Percentiles rank a stretch among this genome's conserved stretches.
phyloP scores from a whole-genome alignment of 2,329 filamentous ascomycete genomes.

The Aspergillus flavus region DNA sequence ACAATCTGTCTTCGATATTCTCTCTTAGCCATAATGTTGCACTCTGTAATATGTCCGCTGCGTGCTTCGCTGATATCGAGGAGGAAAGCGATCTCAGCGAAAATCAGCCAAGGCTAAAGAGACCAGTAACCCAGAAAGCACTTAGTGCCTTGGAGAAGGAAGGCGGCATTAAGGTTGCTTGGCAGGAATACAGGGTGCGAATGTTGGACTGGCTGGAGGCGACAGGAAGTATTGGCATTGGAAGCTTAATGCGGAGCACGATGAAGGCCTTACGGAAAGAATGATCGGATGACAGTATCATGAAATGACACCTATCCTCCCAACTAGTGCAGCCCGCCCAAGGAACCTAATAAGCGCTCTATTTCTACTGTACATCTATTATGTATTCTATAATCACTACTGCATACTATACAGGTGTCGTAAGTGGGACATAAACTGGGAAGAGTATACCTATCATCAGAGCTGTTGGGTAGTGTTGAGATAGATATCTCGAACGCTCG shows the following conservation, averaged over 20 bases:
- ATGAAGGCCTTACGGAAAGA: conserved; percentile 71
- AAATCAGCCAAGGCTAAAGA: conserved; percentile 30
- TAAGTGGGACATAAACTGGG: conserved; percentile 2
- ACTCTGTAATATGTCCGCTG: conserved; percentile 49
- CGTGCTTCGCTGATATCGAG: conserved; percentile 52
- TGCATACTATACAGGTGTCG: neutral
- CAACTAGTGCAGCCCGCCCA: neutral
- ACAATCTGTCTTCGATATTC: conserved; percentile 46
- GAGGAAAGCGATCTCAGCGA: conserved; percentile 41
- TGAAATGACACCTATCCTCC: neutral
- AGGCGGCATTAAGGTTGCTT: conserved; percentile 68
- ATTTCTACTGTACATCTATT: neutral
- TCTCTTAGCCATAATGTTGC: conserved; percentile 52
- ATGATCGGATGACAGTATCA: conserved; percentile 14
- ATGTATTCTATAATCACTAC: neutral
- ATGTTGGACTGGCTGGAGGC: conserved; percentile 69
- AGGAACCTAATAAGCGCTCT: neutral
- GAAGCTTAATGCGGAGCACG: conserved; percentile 75
- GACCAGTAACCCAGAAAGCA: conserved; percentile 69
- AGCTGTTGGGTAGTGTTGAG: conserved; percentile 58
- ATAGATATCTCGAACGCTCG: conserved; percentile 78
- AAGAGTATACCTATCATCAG: conserved; percentile 13
- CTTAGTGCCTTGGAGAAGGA: conserved; percentile 64
- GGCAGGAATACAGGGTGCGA: conserved; percentile 74
- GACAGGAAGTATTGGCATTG: conserved; percentile 66